Evolutionary conservation across 805 yeast species (phyloP).

Genomic region (Candida orba): DNA sequence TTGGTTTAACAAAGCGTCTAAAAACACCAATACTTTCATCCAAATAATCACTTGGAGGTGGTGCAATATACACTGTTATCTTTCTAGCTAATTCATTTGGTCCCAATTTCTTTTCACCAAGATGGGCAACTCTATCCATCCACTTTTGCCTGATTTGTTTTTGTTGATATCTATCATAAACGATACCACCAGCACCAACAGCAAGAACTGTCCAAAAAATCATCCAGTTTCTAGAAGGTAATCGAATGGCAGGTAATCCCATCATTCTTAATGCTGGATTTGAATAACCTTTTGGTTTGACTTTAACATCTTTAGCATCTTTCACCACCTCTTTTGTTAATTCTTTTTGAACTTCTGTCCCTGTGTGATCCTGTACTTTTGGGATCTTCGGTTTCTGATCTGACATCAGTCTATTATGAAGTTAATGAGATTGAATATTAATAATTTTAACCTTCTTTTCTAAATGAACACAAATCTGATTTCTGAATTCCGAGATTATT

Average conservation of each 20-base stretch:
- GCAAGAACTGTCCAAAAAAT: constrained; percentile 75
- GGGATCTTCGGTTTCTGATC: constrained; percentile 1
- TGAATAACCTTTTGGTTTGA: constrained; percentile 35
- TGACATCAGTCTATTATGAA: background rate
- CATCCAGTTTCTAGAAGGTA: constrained; percentile 92
- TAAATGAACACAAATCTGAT: too few relatives aligned
- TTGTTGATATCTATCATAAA: constrained; percentile 74
- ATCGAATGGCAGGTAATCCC: constrained; percentile 71
- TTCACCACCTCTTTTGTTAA: background rate
- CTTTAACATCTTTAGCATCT: constrained; percentile 3
- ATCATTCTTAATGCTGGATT: constrained; percentile 80
- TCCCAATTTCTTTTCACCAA: constrained; percentile 42
- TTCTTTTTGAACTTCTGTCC: constrained; percentile 3
- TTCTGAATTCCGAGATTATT: too few relatives aligned
- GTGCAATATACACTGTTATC: constrained; percentile 78
- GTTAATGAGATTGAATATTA: too few relatives aligned
- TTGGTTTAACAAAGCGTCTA: constrained; percentile 77
- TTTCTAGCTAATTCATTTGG: constrained; percentile 60
- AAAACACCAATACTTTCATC: constrained; percentile 68
- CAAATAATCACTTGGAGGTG: constrained; percentile 92
- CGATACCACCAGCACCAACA: constrained; percentile 62
- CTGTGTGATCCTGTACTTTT: background rate
- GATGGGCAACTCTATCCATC: constrained; percentile 49
- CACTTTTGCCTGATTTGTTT: constrained; percentile 55
- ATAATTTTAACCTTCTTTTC: too few relatives aligned